Evolutionary conservation across 2,329 filamentous ascomycete genomes (phyloP), one percentile per base, ranked within the genome.

Genomic region (Elsinoe necatrix): DNA sequence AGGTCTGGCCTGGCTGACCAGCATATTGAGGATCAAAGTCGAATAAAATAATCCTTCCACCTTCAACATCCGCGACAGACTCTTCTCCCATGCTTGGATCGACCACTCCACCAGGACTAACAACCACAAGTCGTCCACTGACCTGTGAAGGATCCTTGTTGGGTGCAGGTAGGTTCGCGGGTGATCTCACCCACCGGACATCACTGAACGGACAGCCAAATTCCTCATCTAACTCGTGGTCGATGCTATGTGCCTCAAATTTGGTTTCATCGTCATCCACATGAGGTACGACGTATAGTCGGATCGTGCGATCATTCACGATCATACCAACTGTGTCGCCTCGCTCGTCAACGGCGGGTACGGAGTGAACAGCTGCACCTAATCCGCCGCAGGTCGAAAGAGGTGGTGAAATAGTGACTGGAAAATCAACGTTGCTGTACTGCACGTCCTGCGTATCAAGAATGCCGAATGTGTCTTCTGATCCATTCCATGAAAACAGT

Each of bases 181-280:
- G 62, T 39, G 67, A 68, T 57, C 69, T 63, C 16, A 71, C 65
- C 68, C 68, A 71, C 12, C 64, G 60, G 23, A 64, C 64, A 20
- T 71, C 68, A 42, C 61, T 67, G 55, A 71, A 70, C 1, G 68
- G 68, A 55, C 68, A 70, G 0, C 68, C 68, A 54, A 69, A 70
- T 4, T 68, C 68, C 59, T 69, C 67, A 31, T 71, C 68, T 8
- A 71, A 58, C 58, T 70, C 67, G 54, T 71, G 68, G 54, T 71
- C 68, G 31, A 71, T 69, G 39, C 66, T 69, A 55, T 70, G 68
- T 14, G 68, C 68, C 58, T 71, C 68, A 7, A 68, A 61, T 8
- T 62, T 62, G 1, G 63, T 61, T 8, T 61, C 61, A 20, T 64
- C 63, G 9, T 62, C 61, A 21, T 58, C 55, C 18, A 64, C 64